Evolutionary conservation across 140 eudicot genomes (phyloP), one percentile per base, ranked within the genome.

Genomic region (Anethum foeniculum): DNA sequence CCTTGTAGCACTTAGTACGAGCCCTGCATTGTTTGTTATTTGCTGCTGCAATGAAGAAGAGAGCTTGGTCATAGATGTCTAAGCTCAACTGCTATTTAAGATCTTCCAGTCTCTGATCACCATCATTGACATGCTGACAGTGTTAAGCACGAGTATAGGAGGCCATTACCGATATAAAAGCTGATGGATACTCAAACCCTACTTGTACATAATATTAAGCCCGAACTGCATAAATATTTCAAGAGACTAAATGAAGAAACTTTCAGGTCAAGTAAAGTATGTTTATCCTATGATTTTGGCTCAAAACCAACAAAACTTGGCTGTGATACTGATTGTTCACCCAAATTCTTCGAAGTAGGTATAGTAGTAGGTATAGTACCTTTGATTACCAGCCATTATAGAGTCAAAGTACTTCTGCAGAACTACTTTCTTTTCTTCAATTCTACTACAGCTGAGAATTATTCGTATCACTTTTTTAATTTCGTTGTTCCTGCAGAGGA

Each of bases 401-500:
- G 23, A 51, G 58, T 15, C 7, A 4, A 51, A 51, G 23, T 51
- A 51, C 21, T 5, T 51, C 25, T 19, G 62, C 9, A 54, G 25
- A 54, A 54, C 25, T 18, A 18, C 71, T 62, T 27, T 11, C 36
- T 36, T 4, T 36, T 71, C 25, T 34, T 71, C 25, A 7, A 30
- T 14, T 30, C 44, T 30, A 68, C 34, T n/a, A 36, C 32, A 60
- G 16, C 68, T 60, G 68, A 60, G 32, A n/a, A 7, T 9, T n/a
- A 10, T 60, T 60, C 6, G 5, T 25, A 62, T 62, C 34, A 62
- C 69, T 62, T 19, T 60, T 60, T 0, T 0, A 68, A 36, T 18
- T 71, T 47, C 7, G 76, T 71, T 38, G 39, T 67, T 68, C 36
- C 8, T 86, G 84, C 87, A 93, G 98, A 91, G 98, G 68, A 86